These are phyloP conservation scores for Ustilaginoidea virens DNA, from an alignment of 2,329 filamentous ascomycete genomes.

Conservation along the genomic window DNA sequence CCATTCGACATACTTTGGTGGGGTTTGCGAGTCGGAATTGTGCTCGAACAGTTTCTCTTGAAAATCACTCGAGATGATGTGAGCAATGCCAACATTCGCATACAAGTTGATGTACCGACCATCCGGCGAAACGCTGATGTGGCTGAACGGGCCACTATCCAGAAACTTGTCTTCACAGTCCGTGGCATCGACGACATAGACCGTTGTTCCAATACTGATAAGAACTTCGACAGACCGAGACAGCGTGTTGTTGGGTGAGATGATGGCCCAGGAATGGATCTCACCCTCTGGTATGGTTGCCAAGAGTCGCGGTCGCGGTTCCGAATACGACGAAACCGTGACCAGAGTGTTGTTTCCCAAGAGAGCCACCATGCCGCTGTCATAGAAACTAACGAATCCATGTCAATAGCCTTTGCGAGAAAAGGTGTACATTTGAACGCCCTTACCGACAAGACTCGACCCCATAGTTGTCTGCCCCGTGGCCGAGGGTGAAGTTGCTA, in stretches of 20 bases:
- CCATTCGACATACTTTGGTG: slow-evolving; percentile 83
- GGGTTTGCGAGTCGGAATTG: slow-evolving; percentile 70
- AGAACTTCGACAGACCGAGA: slow-evolving; percentile 89
- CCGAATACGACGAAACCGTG: slow-evolving; percentile 75
- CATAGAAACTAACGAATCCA: slow-evolving; percentile 75
- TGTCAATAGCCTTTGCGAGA: too few relatives aligned
- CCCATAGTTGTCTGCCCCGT: slow-evolving; percentile 75
- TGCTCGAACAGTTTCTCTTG: slow-evolving; percentile 86
- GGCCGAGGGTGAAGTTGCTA: slow-evolving; percentile 80
- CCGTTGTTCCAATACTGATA: slow-evolving; percentile 67
- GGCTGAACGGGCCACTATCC: slow-evolving; percentile 81
- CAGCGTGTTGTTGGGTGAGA: slow-evolving; percentile 75
- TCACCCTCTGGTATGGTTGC: slow-evolving; percentile 62
- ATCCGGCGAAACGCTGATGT: slow-evolving; percentile 82
- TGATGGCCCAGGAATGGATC: slow-evolving; percentile 77
- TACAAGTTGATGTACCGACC: slow-evolving; percentile 81
- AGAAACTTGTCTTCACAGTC: slow-evolving; percentile 86
- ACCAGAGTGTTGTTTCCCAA: slow-evolving; percentile 78
- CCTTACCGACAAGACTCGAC: slow-evolving; percentile 61
- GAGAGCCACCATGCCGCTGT: slow-evolving; percentile 81
- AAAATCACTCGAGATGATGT: slow-evolving; percentile 91
- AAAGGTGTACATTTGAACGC: too few relatives aligned
- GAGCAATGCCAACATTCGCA: slow-evolving; percentile 68
- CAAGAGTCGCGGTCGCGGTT: slow-evolving; percentile 74
- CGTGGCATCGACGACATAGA: slow-evolving; percentile 74